Percentiles rank a stretch among this genome's conserved stretches.
phyloP scores from a whole-genome alignment of 371 early-diverging fungal species.

The Syncephalastrum sp. region DNA sequence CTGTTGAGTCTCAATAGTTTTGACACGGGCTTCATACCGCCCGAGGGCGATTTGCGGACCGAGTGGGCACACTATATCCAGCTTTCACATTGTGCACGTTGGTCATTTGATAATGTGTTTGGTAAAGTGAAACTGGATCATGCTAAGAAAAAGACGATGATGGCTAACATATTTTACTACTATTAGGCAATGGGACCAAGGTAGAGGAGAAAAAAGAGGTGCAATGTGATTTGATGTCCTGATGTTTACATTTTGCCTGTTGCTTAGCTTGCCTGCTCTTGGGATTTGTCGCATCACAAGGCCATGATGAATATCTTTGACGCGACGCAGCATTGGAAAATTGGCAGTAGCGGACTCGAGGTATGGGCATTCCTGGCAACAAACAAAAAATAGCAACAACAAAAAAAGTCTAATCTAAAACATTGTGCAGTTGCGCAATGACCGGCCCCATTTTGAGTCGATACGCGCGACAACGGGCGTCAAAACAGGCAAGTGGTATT shows the following conservation, averaged over 20 bases:
- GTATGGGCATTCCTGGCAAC: conserved; percentile 15
- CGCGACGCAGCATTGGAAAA: conserved; percentile 42
- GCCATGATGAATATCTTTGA: conserved; percentile 49
- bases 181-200: no score
- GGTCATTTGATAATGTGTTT: conserved; percentile 45
- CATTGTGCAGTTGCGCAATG: conserved; percentile 35
- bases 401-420: conserved; percentile 1
- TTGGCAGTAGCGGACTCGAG: conserved; percentile 41
- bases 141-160: conserved; percentile 5
- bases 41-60: conserved; percentile 32
- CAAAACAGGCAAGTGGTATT: conserved; percentile 59
- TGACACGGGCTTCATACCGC: conserved; percentile 34
- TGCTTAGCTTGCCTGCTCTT: conserved; percentile 26
- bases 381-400: not conserved
- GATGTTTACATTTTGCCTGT: not conserved
- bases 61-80: conserved; percentile 42
- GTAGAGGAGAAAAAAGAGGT: not conserved
- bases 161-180: not conserved
- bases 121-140: conserved; percentile 15
- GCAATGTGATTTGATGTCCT: not conserved
- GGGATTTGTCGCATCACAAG: conserved; percentile 29
- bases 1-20: conserved; percentile 13
- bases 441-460: conserved; percentile 49
- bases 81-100: conserved; percentile 35
- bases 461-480: conserved; percentile 44